Conservation (phyloP, 2,329 filamentous ascomycete genomes). For the Ophiostoma montium region DNA sequence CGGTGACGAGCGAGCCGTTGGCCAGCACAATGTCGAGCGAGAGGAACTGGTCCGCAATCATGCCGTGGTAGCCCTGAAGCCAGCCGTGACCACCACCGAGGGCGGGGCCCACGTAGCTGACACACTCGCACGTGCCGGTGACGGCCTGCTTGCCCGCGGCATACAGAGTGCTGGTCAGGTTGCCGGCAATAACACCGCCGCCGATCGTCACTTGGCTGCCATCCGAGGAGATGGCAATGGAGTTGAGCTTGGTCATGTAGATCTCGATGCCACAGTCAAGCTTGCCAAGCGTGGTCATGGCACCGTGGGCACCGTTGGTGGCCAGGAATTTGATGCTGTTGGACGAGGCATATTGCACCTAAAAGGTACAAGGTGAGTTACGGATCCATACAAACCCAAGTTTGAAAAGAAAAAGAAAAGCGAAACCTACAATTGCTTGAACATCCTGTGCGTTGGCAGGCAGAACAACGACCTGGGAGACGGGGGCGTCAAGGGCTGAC, state of each 20-base stretch:
- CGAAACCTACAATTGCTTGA: conserved; percentile 26
- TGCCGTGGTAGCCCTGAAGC: conserved; percentile 38
- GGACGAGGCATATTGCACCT: conserved; percentile 14
- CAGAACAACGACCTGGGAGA: conserved; percentile 31
- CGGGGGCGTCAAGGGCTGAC: conserved; percentile 30
- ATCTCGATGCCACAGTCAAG: conserved; percentile 37
- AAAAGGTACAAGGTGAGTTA: too few relatives aligned
- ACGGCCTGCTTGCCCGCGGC: conserved; percentile 41
- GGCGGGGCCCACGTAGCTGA: conserved; percentile 26
- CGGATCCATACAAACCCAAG: too few relatives aligned
- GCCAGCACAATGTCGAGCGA: conserved; percentile 37
- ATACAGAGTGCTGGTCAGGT: conserved; percentile 37
- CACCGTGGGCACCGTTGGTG: conserved; percentile 37
- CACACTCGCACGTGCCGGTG: conserved; percentile 39
- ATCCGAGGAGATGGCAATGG: conserved; percentile 31
- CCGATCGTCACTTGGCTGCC: conserved; percentile 32
- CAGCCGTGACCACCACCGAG: conserved; percentile 45
- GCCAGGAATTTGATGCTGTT: conserved; percentile 31
- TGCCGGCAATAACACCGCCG: conserved; percentile 38
- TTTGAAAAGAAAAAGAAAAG: background rate
- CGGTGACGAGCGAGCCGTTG: conserved; percentile 26
- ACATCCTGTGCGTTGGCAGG: conserved; percentile 35
- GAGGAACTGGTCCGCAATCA: conserved; percentile 38
- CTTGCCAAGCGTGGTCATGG: conserved; percentile 31
- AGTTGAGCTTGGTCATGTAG: conserved; percentile 36